A percentile compares a stretch with the other conserved stretches of the same genome.
These are phyloP conservation scores for Trichopus zeylanicus DNA, from an alignment of 116 monocot species.

Conservation along the genomic window DNA sequence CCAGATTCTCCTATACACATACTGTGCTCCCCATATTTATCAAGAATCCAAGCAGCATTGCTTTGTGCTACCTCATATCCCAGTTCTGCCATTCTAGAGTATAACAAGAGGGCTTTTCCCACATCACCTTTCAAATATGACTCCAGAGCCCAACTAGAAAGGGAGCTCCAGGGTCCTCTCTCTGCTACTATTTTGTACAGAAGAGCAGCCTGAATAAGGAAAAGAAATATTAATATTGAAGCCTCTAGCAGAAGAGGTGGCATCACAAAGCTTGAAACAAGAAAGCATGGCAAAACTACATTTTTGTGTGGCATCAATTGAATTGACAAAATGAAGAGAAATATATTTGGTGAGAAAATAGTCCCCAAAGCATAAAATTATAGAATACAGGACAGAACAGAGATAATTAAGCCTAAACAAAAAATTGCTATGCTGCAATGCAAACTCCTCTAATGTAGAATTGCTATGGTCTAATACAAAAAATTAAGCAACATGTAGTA, in stretches of 20 bases:
- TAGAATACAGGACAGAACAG: too few relatives aligned
- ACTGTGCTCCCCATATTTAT: conserved; percentile 62
- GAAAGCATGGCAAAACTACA: too few relatives aligned
- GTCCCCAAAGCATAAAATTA: too few relatives aligned
- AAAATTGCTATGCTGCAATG: too few relatives aligned
- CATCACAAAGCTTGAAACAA: neutral
- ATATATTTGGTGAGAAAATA: too few relatives aligned
- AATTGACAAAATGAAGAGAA: too few relatives aligned
- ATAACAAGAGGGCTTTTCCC: conserved; percentile 51
- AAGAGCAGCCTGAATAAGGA: conserved; percentile 33
- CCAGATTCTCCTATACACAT: conserved; percentile 63
- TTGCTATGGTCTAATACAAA: too few relatives aligned
- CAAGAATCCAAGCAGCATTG: conserved; percentile 77
- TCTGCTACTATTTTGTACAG: conserved; percentile 57
- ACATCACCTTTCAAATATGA: conserved; percentile 72
- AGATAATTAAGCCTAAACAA: too few relatives aligned
- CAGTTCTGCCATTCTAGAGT: conserved; percentile 77
- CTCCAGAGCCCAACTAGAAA: conserved; percentile 90
- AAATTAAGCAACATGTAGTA: too few relatives aligned
- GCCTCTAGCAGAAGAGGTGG: neutral
- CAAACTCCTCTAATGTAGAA: too few relatives aligned
- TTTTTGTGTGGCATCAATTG: too few relatives aligned
- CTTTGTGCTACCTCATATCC: conserved; percentile 80
- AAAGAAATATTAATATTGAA: neutral
- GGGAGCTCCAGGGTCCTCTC: conserved; percentile 67